These are phyloP conservation scores for Gastrolobium villosum DNA, from an alignment of 306 rosid species.

Conservation along the genomic window DNA sequence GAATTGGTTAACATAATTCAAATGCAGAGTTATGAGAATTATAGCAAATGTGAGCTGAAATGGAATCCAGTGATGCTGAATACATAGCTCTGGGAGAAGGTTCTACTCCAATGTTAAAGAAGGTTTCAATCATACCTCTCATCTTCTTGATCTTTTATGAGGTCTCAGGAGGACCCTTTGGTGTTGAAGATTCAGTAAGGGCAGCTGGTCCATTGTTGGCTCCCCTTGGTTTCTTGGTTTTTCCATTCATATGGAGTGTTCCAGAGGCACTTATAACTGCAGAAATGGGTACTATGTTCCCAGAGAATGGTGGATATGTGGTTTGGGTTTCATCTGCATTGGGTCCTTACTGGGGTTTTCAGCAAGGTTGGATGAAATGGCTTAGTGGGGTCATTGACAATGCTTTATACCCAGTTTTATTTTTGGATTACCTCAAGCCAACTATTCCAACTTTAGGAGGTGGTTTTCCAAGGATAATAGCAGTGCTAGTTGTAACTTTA, in stretches of 20 bases:
- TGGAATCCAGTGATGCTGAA: slow-evolving; percentile 46
- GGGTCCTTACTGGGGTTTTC: slow-evolving; percentile 78
- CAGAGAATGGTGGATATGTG: slow-evolving; percentile 77
- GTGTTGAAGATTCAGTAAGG: slow-evolving; percentile 68
- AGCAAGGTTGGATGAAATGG: slow-evolving; percentile 83
- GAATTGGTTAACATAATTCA: not conserved
- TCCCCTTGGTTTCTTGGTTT: slow-evolving; percentile 63
- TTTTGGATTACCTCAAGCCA: slow-evolving; percentile 72
- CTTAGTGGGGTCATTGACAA: slow-evolving; percentile 79
- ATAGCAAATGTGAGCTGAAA: slow-evolving; percentile 22
- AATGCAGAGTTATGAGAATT: slow-evolving; percentile 32
- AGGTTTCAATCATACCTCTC: slow-evolving; percentile 54
- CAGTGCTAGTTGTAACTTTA: slow-evolving; percentile 54
- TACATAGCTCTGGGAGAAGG: slow-evolving; percentile 35
- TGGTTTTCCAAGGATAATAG: slow-evolving; percentile 60
- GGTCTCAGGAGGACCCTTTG: slow-evolving; percentile 83
- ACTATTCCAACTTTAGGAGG: slow-evolving; percentile 61
- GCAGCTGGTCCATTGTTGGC: slow-evolving; percentile 75
- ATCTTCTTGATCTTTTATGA: slow-evolving; percentile 71
- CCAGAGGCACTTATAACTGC: slow-evolving; percentile 80
- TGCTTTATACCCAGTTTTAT: slow-evolving; percentile 70
- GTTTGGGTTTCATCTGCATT: slow-evolving; percentile 80
- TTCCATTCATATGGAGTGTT: slow-evolving; percentile 72
- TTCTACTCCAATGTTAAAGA: slow-evolving; percentile 35
- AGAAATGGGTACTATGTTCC: slow-evolving; percentile 77